Conservation (phyloP, 495 filamentous ascomycete genomes). For the Neurospora terricola region DNA sequence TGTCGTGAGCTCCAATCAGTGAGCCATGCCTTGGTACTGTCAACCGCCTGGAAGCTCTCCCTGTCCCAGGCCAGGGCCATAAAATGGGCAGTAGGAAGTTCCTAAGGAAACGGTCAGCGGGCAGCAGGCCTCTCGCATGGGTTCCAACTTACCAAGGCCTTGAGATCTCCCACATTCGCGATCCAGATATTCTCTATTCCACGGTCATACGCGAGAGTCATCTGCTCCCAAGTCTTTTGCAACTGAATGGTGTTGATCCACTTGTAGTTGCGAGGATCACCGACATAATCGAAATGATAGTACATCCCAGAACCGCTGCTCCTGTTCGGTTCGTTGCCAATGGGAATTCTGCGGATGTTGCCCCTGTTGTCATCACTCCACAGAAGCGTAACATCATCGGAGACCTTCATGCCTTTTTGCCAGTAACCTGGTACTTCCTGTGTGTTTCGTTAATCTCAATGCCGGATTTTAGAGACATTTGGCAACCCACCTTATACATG, state of each 20-base stretch:
- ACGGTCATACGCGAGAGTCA: conserved; percentile 45
- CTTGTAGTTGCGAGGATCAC: conserved; percentile 47
- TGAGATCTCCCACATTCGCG: conserved; percentile 58
- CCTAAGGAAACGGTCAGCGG: conserved; percentile 2
- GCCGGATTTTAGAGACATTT: neutral
- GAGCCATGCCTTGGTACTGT: conserved; percentile 40
- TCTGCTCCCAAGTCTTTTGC: conserved; percentile 42
- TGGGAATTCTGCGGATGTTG: conserved; percentile 50
- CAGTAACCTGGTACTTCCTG: conserved; percentile 52
- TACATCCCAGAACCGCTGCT: conserved; percentile 53
- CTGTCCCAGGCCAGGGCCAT: conserved; percentile 53
- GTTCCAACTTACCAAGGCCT: conserved; percentile 34
- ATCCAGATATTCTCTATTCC: conserved; percentile 54
- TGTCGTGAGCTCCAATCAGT: conserved; percentile 32
- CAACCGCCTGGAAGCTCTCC: conserved; percentile 27
- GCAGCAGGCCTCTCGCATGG: neutral
- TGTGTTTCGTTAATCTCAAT: neutral
- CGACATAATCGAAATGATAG: conserved; percentile 60
- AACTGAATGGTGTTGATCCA: conserved; percentile 56
- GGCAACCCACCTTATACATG: conserved; percentile 37
- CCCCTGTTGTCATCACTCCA: conserved; percentile 62
- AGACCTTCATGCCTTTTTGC: conserved; percentile 49
- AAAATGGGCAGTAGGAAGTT: conserved; percentile 49
- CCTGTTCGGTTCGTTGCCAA: conserved; percentile 42
- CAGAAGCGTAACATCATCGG: conserved; percentile 54